Evolutionary conservation across 2,329 filamentous ascomycete species (phyloP).

Genomic region (Colletotrichum nymphaeae): DNA sequence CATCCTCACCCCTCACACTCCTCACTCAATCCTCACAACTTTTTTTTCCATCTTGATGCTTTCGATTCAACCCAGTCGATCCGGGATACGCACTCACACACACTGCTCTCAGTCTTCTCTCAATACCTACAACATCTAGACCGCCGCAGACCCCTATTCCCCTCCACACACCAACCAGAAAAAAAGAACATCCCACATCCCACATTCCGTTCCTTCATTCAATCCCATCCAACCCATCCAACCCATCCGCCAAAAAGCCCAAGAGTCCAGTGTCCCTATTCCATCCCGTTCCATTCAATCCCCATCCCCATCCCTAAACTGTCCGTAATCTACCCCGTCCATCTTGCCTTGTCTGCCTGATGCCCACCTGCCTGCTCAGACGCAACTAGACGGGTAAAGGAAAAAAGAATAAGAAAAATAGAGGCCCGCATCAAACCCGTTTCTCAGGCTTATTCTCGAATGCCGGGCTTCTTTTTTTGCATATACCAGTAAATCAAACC

Average conservation of each 20-base stretch:
- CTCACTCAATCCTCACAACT: not conserved
- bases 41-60: not conserved
- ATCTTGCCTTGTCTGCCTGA: not conserved
- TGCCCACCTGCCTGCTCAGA: constrained; percentile 19
- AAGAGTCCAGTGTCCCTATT: constrained; percentile 1
- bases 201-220: constrained; percentile 16
- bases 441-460: not conserved
- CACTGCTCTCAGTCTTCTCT: too few species aligned
- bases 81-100: not conserved
- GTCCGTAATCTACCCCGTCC: not conserved
- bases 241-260: not conserved
- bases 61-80: constrained; percentile 6
- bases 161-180: not conserved
- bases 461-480: not conserved
- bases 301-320: not conserved
- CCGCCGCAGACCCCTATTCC: not conserved
- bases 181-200: not conserved
- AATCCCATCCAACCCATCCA: not conserved
- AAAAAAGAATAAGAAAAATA: not conserved
- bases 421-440: not conserved
- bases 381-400: not conserved
- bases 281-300: not conserved
- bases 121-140: not conserved
- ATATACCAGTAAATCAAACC: constrained; percentile 22
- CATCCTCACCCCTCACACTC: not conserved